phyloP scores from a whole-genome alignment of 345 rosid genomes.

The Hibiscus trionum region DNA sequence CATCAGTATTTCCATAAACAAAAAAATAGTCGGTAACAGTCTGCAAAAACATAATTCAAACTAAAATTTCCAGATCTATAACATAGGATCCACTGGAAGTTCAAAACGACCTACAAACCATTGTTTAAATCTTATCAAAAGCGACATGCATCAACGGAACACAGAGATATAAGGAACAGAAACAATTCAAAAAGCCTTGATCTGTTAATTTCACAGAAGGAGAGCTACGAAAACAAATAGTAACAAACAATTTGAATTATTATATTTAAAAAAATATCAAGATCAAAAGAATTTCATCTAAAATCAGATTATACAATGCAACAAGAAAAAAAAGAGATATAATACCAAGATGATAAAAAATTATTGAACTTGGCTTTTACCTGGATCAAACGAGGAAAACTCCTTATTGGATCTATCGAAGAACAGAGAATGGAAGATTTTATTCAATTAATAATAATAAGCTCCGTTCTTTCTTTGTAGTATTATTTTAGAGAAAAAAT shows the following conservation, averaged over 20 bases:
- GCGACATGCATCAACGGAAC: conserved; percentile 8
- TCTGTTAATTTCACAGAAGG: conserved; percentile 9
- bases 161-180: neutral
- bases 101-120: neutral
- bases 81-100: neutral
- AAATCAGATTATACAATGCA: neutral
- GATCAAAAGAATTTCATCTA: neutral
- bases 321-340: neutral
- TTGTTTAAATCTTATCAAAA: neutral
- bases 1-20: neutral
- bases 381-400: conserved; percentile 1
- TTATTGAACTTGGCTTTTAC: neutral
- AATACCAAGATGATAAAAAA: no score
- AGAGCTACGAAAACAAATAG: neutral
- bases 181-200: conserved; percentile 4
- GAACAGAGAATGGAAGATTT: neutral
- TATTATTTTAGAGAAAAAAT: neutral
- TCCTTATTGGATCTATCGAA: conserved; percentile 8
- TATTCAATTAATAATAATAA: neutral
- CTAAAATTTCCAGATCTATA: neutral
- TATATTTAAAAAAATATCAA: no score
- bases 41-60: neutral
- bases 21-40: neutral
- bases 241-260: neutral
- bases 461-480: neutral